Evolutionary conservation across 352 stramenopile species (phyloP).

Genomic region (Phytophthora cajani): DNA sequence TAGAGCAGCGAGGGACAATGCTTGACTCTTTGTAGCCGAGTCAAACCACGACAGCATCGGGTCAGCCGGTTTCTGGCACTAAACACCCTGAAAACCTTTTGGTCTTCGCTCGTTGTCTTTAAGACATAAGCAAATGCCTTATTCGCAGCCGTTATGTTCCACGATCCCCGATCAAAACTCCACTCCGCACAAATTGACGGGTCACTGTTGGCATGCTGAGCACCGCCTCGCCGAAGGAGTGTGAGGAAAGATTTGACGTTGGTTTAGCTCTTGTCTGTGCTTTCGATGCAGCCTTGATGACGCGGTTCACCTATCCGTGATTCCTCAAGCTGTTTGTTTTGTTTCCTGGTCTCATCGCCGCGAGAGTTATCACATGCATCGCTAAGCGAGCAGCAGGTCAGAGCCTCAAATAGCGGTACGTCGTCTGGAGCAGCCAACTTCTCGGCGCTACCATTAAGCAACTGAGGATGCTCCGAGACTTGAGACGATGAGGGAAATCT

Average conservation of each 20-base stretch:
- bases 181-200: conserved; percentile 4
- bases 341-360: not conserved
- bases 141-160: conserved; percentile 11
- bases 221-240: conserved; percentile 7
- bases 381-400: not conserved
- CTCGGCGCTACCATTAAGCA: not conserved
- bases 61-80: not conserved
- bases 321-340: conserved; percentile 10
- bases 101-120: conserved; percentile 16
- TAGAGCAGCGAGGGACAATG: not conserved
- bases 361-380: not conserved
- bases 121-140: conserved; percentile 17
- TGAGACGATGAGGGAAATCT: not conserved
- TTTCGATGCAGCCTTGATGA: conserved; percentile 8
- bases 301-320: conserved; percentile 6
- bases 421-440: not conserved
- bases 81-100: conserved; percentile 7
- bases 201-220: conserved; percentile 8
- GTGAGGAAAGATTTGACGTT: not conserved
- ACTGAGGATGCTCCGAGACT: not conserved
- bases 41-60: conserved; percentile 6
- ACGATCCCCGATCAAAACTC: conserved; percentile 19
- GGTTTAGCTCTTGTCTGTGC: not conserved
- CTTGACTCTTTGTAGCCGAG: not conserved
- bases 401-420: conserved; percentile 2